Evolutionary conservation across 495 filamentous ascomycete species (phyloP), one percentile per base, ranked within the genome.

Genomic region (Baudoinia panamericana): DNA sequence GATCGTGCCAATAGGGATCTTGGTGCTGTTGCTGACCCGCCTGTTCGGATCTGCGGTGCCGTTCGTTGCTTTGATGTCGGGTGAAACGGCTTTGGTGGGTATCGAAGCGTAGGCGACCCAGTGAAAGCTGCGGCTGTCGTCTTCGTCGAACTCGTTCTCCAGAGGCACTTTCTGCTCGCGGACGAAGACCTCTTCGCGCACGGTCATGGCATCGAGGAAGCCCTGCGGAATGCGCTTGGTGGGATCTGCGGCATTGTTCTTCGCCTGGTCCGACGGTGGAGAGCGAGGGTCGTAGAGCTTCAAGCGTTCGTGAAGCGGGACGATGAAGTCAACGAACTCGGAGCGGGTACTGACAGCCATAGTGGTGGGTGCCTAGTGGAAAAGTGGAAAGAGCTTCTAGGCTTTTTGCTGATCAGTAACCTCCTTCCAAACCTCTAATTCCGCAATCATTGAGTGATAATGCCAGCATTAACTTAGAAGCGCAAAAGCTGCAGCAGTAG

Each of bases 101-200:
- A 71, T 63, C 16, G 63, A 66, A 27, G 71, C 73, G 60, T 85
- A 92, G 20, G 76, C 61, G 21, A 93, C 72, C 79, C 82, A 93
- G 57, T 94, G 86, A 64, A 74, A 84, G 45, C 72, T 75, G 6
- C 82, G 70, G 2, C 62, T 15, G 57, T 96, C 88, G 57, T 94
- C 84, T 2, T 59, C 59, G 63, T 96, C 88, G 51, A 81, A 65
- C 52, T 96, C 88, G 51, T 70, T 68, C 2, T 72, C 70, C 0
- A 73, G 56, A 0, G 78, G 69, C 20, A 81, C 71, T 9, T 64
- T 48, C 50, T 94, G 87, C 58, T 93, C 86, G 16, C 67, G 41
- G 11, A 86, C 72, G 58, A 84, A 95, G 48, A 95, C 87, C 23
- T 61, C 55, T 41, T 77, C 66, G 36, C 88, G 80, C 35, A 96